Evolutionary conservation across 805 yeast genomes (phyloP).

Genomic region (Pichia cabralensis): DNA sequence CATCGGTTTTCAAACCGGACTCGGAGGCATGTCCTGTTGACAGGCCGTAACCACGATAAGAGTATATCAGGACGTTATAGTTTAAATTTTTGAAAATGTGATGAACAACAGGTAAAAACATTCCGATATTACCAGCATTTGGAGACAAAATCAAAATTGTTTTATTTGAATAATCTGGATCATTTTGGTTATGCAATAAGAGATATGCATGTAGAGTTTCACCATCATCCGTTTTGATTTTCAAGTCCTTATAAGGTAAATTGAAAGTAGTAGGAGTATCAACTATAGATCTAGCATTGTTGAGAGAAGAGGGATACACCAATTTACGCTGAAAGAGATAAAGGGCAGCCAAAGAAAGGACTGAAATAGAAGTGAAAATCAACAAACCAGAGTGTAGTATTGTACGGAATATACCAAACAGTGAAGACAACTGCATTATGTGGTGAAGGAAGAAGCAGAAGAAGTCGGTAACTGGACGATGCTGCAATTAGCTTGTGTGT

Average conservation of each 20-base stretch:
- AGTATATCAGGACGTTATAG: constrained; percentile 73
- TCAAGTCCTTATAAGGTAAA: constrained; percentile 53
- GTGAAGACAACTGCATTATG: not conserved
- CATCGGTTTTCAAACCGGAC: constrained; percentile 71
- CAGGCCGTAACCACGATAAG: constrained; percentile 86
- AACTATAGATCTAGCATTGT: constrained; percentile 61
- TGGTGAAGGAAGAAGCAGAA: not conserved
- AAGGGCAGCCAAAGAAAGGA: constrained; percentile 11
- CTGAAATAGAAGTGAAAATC: constrained; percentile 8
- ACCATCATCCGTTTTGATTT: constrained; percentile 59
- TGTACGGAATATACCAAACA: not conserved
- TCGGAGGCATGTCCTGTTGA: constrained; percentile 74
- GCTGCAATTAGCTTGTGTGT: too few species aligned
- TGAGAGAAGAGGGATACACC: constrained; percentile 77
- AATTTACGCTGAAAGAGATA: constrained; percentile 28
- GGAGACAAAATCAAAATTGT: constrained; percentile 60
- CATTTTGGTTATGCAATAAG: constrained; percentile 38
- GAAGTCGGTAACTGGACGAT: too few species aligned
- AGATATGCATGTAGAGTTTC: constrained; percentile 56
- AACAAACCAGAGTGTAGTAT: constrained; percentile 2
- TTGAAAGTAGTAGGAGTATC: constrained; percentile 69
- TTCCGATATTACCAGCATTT: constrained; percentile 95
- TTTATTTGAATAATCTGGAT: constrained; percentile 37
- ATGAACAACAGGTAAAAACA: constrained; percentile 71
- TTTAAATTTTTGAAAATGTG: constrained; percentile 52